These are phyloP conservation scores for Leccinum longicurvipes DNA, from an alignment of 768 basidiomycete genomes.

Conservation along the genomic window DNA sequence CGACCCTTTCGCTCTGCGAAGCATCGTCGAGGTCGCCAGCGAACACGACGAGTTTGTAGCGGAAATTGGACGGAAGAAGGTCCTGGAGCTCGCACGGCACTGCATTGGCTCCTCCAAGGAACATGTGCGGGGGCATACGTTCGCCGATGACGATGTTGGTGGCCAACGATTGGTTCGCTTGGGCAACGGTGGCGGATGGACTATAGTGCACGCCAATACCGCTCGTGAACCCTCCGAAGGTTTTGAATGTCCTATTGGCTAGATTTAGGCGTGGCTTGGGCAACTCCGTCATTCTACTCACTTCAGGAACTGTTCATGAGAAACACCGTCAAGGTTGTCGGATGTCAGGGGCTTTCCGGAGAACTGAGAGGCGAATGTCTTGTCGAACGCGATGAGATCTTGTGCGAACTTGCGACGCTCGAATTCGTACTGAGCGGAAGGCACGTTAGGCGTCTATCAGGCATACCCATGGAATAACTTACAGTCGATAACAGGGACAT, in stretches of 20 bases:
- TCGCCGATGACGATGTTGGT: constrained; percentile 44
- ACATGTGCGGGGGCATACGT: constrained; percentile 46
- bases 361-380: constrained; percentile 48
- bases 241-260: constrained; percentile 39
- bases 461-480: constrained; percentile 7
- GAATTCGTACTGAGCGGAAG: constrained; percentile 41
- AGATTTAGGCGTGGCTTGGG: neutral
- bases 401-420: constrained; percentile 54
- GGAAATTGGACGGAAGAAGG: constrained; percentile 43
- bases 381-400: constrained; percentile 54
- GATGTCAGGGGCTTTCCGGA: constrained; percentile 48
- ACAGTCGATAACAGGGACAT: constrained; percentile 46
- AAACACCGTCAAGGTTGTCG: constrained; percentile 35
- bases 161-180: constrained; percentile 36
- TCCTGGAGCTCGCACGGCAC: constrained; percentile 50
- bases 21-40: constrained; percentile 32
- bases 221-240: constrained; percentile 44
- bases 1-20: constrained; percentile 22
- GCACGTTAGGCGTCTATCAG: neutral
- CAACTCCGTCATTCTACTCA: constrained; percentile 14
- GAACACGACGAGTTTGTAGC: constrained; percentile 50
- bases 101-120: constrained; percentile 46
- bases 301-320: constrained; percentile 45
- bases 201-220: constrained; percentile 49
- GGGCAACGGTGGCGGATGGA: constrained; percentile 37